Base-by-base conservation (phyloP, 805 yeast species). In the Wickerhamiella occidentalis region DNA sequence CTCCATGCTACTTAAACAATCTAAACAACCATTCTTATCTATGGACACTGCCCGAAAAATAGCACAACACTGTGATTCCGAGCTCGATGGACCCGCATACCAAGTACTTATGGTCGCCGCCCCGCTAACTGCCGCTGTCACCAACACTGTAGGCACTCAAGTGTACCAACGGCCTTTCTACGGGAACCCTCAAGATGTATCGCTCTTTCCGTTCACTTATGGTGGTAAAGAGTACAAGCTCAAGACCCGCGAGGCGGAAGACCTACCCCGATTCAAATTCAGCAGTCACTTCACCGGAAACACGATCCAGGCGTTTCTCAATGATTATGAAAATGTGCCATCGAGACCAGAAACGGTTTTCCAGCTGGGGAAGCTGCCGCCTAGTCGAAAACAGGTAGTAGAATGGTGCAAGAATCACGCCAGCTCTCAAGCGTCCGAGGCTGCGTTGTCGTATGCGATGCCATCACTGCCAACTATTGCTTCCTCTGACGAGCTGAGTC, bases 161-260 rank as follows among this genome's bases (percentile, higher is more conserved):
- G 72, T 77, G 12, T 80, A 82, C 58, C 51, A 56, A 1, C 82
- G 76, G 53, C 94, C 96, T 0, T 77, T 65, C 55, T 88, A 77
- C 56, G 73, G 79, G 23, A 70, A 73, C 13, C 56, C 68, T 0
- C 57, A 62, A 1, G 88, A 85, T 55, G 65, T 74, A 6, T 80
- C 76, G 1, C 57, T 62, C 5, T 62, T 64, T 9, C 80, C 90
- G 0, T 74, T 81, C 49, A 63, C 75, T 0, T 80, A 77, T 63
- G 88, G 88, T 1, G 88, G 87, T 5, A 77, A 72, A 52, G 76
- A 74, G 54, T 78, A 79, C 53, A 66, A 64, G 1, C 63, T 83
- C 1, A 61, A 64, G 11, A 73, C 78, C 0, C 56, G 62, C 2
- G 67, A 45, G 19, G 73, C 48, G 30, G 65, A 7, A 50, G 61